phyloP scores from a whole-genome alignment of 495 filamentous ascomycete species.

The Paragyromitra xinjiangensis region DNA sequence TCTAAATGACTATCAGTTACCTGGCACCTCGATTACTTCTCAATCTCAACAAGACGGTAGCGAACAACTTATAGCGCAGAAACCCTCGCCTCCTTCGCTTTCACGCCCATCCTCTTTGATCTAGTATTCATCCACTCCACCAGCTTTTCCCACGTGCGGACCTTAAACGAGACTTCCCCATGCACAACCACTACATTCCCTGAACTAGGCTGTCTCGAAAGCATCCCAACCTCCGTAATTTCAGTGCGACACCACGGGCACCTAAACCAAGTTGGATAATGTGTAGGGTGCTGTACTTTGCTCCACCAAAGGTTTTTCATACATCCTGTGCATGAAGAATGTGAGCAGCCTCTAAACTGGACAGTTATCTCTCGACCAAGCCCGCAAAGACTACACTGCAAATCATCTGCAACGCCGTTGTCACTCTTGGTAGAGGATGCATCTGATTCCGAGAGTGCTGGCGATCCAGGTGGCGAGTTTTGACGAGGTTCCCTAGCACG shows the following conservation, averaged over 20 bases:
- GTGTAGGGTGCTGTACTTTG: neutral
- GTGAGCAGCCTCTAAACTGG: slow-evolving; percentile 7
- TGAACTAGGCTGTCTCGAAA: neutral
- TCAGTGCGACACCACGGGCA: slow-evolving; percentile 29
- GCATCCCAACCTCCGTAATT: slow-evolving; percentile 6
- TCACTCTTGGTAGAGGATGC: neutral
- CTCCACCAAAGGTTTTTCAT: slow-evolving; percentile 16
- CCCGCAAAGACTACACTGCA: neutral
- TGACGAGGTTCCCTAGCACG: slow-evolving; percentile 6
- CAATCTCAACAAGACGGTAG: neutral
- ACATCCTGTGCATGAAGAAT: slow-evolving; percentile 6
- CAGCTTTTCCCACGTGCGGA: slow-evolving; percentile 1
- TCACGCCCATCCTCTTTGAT: neutral
- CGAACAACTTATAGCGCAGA: neutral
- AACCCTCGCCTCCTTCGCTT: neutral
- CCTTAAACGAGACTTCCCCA: neutral
- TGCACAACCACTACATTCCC: neutral
- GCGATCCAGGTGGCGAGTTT: neutral
- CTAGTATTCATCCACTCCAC: slow-evolving; percentile 4
- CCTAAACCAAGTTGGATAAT: neutral
- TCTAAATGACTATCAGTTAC: neutral
- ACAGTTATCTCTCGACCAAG: neutral
- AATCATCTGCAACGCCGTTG: neutral
- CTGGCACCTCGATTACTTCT: neutral
- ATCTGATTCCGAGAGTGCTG: neutral